Evolutionary conservation across 192 early-diverging fungal genomes (phyloP).

Genomic region (Rhizoclosmatium globosum): DNA sequence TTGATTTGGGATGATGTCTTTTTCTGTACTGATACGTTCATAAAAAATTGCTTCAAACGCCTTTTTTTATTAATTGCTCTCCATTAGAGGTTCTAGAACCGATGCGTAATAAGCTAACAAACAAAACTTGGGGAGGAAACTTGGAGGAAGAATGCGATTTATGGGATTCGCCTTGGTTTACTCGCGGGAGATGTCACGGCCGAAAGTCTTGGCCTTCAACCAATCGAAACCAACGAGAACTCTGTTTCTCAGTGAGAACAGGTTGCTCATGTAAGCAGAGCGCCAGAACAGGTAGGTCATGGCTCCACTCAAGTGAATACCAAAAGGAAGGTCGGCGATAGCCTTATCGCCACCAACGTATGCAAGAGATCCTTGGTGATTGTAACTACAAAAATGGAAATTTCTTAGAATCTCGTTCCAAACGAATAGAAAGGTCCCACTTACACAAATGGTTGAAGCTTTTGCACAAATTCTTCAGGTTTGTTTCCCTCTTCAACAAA

Average conservation of each 20-base stretch:
- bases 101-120: no score
- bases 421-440: not conserved
- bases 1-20: not conserved
- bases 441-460: conserved; percentile 32
- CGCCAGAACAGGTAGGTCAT: conserved; percentile 64
- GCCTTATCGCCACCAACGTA: conserved; percentile 96
- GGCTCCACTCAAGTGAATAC: conserved; percentile 55
- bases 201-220: conserved; percentile 89
- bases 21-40: no score
- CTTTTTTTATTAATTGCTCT: no score
- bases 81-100: no score
- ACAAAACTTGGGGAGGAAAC: no score
- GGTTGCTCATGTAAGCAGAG: conserved; percentile 61
- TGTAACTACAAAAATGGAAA: conserved; percentile 63
- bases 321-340: conserved; percentile 88
- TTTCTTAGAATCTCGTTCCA: conserved; percentile 10
- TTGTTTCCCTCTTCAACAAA: not conserved
- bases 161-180: conserved; percentile 53
- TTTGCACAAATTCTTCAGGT: conserved; percentile 21
- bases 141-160: no score
- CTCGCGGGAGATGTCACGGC: conserved; percentile 91
- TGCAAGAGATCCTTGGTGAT: conserved; percentile 86
- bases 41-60: no score
- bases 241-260: conserved; percentile 87
- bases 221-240: conserved; percentile 88